phyloP scores from a whole-genome alignment of 1,284 basidiomycete genomes.

The Heterobasidion parviporum region DNA sequence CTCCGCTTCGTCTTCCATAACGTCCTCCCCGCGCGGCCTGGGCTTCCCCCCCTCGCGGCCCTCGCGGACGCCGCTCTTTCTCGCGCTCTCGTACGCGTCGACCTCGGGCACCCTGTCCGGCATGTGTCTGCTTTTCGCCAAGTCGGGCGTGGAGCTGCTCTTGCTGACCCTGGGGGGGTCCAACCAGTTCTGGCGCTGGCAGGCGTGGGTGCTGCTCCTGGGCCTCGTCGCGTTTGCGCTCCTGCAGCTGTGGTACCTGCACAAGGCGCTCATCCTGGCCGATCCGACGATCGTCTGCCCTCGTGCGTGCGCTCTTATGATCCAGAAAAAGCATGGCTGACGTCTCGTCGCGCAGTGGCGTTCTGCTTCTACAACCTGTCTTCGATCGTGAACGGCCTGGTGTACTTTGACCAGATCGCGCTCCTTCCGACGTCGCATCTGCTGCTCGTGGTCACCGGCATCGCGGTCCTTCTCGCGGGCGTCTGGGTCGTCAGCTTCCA shows the following conservation, averaged over 20 bases:
- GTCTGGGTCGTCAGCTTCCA: slow-evolving; percentile 86
- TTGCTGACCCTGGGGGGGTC: slow-evolving; percentile 72
- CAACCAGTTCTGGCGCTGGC: slow-evolving; percentile 86
- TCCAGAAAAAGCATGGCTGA: no score
- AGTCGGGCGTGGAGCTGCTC: slow-evolving; percentile 88
- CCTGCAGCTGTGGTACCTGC: slow-evolving; percentile 86
- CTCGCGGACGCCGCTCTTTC: slow-evolving; percentile 51
- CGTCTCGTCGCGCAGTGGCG: slow-evolving; percentile 47
- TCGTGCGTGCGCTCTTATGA: no score
- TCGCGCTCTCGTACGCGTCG: slow-evolving; percentile 86
- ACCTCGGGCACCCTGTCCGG: slow-evolving; percentile 90
- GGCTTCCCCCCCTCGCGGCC: slow-evolving; percentile 23
- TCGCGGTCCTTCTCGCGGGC: slow-evolving; percentile 73
- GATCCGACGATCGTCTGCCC: slow-evolving; percentile 90
- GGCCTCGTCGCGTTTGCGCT: slow-evolving; percentile 68
- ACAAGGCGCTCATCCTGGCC: slow-evolving; percentile 80
- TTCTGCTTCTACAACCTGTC: slow-evolving; percentile 96
- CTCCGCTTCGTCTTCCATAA: slow-evolving; percentile 19
- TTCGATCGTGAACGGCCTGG: slow-evolving; percentile 80
- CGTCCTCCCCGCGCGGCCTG: slow-evolving; percentile 15
- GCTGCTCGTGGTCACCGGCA: slow-evolving; percentile 72
- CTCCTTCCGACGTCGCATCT: slow-evolving; percentile 66
- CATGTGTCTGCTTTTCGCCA: slow-evolving; percentile 90
- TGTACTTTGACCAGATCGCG: slow-evolving; percentile 88
- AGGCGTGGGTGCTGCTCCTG: slow-evolving; percentile 73